Evolutionary conservation across 257 asterid genomes (phyloP).

Genomic region (Anisodus tanguticus): DNA sequence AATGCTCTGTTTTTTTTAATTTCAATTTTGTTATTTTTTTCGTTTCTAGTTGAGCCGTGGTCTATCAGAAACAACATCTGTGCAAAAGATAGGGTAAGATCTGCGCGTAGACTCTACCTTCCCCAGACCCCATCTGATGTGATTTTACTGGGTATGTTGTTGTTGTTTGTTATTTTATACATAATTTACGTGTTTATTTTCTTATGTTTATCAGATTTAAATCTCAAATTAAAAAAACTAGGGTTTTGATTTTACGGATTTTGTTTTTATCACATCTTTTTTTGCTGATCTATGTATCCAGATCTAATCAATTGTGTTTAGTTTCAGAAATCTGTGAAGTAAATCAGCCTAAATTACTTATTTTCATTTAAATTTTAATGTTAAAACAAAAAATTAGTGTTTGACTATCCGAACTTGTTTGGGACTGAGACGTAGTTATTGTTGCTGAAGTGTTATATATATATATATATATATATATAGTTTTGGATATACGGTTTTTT

Average conservation of each 20-base stretch:
- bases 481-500: no score
- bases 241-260: not conserved
- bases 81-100: no score
- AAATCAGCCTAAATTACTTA: not conserved
- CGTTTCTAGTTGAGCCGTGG: no score
- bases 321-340: not conserved
- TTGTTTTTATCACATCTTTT: not conserved
- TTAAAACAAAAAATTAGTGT: not conserved
- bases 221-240: not conserved
- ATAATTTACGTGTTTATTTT: not conserved
- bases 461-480: no score
- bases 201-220: not conserved
- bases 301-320: constrained; percentile 19
- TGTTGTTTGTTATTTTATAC: no score
- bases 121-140: no score
- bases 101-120: no score
- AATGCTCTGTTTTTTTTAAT: not conserved
- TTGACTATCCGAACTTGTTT: not conserved
- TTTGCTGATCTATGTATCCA: not conserved
- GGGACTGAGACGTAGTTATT: no score
- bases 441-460: no score
- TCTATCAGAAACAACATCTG: no score
- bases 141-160: no score
- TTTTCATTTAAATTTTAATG: no score
- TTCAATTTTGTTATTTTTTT: not conserved